phyloP scores from a whole-genome alignment of 345 rosid genomes.

The Cardamine chenopodiifolia region DNA sequence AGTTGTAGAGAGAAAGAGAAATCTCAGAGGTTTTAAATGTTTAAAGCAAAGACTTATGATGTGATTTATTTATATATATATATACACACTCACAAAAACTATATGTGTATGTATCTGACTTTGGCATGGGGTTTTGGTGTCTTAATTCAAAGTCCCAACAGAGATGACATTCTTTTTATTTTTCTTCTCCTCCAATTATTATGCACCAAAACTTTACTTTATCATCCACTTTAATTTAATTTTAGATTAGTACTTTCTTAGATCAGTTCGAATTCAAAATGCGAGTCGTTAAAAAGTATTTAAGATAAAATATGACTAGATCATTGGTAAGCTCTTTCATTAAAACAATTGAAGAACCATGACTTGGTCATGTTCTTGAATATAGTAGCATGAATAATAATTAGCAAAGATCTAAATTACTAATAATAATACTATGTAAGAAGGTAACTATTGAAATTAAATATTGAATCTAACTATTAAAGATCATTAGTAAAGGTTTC shows the following conservation, averaged over 20 bases:
- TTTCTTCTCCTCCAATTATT: slow-evolving; percentile 41
- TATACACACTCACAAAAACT: slow-evolving; percentile 2
- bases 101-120: slow-evolving; percentile 31
- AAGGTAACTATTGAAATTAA: background rate
- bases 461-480: slow-evolving; percentile 2
- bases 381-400: background rate
- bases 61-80: slow-evolving; percentile 34
- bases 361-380: slow-evolving; percentile 38
- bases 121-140: slow-evolving; percentile 45
- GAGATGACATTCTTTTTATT: slow-evolving; percentile 29
- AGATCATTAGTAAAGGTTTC: slow-evolving; percentile 19
- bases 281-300: slow-evolving; percentile 6
- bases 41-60: slow-evolving; percentile 34
- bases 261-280: slow-evolving; percentile 40
- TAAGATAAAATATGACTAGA: slow-evolving; percentile 14
- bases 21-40: slow-evolving; percentile 32
- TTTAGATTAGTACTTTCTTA: slow-evolving; percentile 30
- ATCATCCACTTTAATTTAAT: slow-evolving; percentile 40
- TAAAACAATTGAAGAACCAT: slow-evolving; percentile 17
- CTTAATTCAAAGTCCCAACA: slow-evolving; percentile 38
- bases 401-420: background rate
- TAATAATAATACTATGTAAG: background rate
- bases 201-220: slow-evolving; percentile 44
- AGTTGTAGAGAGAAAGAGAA: slow-evolving; percentile 19
- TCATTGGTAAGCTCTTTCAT: slow-evolving; percentile 32